Conservation (phyloP, 805 yeast genomes). For the Kodamaea hsintzibuensis region DNA sequence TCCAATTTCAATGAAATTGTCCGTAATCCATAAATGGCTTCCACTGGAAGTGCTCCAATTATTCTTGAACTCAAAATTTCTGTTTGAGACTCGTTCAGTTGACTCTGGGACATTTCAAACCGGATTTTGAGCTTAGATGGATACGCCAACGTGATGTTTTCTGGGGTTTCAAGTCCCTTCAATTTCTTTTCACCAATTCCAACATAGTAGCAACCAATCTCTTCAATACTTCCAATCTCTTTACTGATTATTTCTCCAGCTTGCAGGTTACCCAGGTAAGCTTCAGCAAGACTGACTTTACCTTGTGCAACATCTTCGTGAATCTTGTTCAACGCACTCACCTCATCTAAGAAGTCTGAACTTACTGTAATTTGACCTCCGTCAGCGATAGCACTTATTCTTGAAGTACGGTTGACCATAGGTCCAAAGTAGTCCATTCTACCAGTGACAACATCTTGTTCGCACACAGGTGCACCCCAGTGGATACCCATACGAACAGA, state of each 20-base stretch:
- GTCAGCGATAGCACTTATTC: conserved; percentile 92
- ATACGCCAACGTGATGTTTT: conserved; percentile 74
- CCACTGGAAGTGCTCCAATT: conserved; percentile 42
- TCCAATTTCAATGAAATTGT: conserved; percentile 59
- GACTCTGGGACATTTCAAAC: conserved; percentile 43
- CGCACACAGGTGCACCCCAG: conserved; percentile 98
- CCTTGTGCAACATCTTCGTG: conserved; percentile 41
- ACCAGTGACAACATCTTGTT: conserved; percentile 88
- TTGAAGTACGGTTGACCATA: conserved; percentile 92
- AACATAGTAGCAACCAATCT: conserved; percentile 65
- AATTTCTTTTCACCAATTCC: conserved; percentile 84
- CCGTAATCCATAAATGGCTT: conserved; percentile 53
- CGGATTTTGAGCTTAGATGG: conserved; percentile 67
- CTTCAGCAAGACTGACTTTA: conserved; percentile 31
- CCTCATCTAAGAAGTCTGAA: conserved; percentile 75
- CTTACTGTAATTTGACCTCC: conserved; percentile 97
- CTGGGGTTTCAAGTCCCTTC: conserved; percentile 94
- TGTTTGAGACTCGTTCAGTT: conserved; percentile 20
- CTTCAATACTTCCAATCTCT: conserved; percentile 64
- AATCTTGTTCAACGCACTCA: conserved; percentile 54
- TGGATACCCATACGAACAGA: conserved; percentile 98
- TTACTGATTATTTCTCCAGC: conserved; percentile 61
- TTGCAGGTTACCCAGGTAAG: conserved; percentile 45
- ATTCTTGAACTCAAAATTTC: conserved; percentile 34
- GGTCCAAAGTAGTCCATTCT: conserved; percentile 99